Evolutionary conservation across 2,329 filamentous ascomycete genomes (phyloP).

Genomic region (Trichophaea hybrida): DNA sequence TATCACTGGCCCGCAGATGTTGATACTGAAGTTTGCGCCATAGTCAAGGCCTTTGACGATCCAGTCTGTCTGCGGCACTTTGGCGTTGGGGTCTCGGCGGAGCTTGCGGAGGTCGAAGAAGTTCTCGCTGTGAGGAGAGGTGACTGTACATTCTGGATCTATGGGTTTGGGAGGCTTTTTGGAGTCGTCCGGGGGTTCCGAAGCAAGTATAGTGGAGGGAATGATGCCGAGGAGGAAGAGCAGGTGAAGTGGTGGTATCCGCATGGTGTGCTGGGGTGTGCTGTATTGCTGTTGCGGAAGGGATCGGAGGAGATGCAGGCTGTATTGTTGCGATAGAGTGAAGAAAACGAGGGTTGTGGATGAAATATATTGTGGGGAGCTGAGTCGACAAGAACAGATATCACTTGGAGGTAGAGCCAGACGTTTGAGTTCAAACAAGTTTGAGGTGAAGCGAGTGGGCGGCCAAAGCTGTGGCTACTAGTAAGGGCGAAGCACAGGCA

Average conservation of each 20-base stretch:
- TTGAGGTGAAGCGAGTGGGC: no score
- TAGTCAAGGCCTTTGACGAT: slow-evolving; percentile 58
- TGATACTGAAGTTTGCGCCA: slow-evolving; percentile 66
- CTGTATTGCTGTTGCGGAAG: background rate
- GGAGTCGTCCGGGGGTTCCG: slow-evolving; percentile 13
- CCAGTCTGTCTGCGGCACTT: slow-evolving; percentile 20
- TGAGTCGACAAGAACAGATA: no score
- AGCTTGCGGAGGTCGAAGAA: slow-evolving; percentile 23
- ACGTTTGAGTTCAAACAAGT: no score
- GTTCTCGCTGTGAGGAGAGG: slow-evolving; percentile 15
- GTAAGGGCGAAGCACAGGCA: no score
- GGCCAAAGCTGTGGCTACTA: no score
- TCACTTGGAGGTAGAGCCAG: no score
- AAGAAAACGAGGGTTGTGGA: no score
- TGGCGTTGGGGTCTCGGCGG: slow-evolving; percentile 4
- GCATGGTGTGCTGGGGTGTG: background rate
- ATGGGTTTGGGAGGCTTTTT: background rate
- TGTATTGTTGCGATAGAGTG: background rate
- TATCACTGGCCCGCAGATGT: slow-evolving; percentile 58
- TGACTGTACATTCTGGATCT: slow-evolving; percentile 15
- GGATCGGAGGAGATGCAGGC: background rate
- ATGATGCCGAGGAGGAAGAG: slow-evolving; percentile 13
- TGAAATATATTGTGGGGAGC: no score
- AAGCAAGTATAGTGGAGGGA: slow-evolving; percentile 10
- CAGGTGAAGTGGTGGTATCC: slow-evolving; percentile 2